phyloP scores from a whole-genome alignment of 345 rosid genomes.

The Hibiscus tridactylites region DNA sequence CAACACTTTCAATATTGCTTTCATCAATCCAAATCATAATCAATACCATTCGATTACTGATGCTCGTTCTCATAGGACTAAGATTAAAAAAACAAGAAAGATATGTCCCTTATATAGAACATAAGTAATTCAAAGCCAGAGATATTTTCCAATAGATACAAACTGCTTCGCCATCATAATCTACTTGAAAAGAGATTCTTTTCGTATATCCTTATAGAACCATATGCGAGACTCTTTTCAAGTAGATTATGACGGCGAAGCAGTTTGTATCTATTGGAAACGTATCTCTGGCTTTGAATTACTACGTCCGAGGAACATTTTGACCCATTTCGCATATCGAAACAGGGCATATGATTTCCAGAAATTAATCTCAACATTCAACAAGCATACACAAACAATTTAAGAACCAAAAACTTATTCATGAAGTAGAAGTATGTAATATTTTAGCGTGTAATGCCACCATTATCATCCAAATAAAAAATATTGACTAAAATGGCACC shows the following conservation, averaged over 20 bases:
- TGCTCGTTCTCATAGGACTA: not conserved
- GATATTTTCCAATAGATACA: not conserved
- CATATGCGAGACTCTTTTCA: not conserved
- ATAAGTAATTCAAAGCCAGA: not conserved
- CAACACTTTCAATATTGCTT: not conserved
- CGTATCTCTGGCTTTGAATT: not conserved
- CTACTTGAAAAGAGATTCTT: not conserved
- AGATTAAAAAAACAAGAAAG: not conserved
- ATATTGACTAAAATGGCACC: not conserved
- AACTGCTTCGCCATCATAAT: not conserved
- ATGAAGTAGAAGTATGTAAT: too few relatives aligned
- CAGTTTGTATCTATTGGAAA: not conserved
- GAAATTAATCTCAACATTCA: too few relatives aligned
- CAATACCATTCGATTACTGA: not conserved
- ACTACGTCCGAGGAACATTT: too few relatives aligned
- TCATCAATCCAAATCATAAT: not conserved
- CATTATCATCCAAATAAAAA: too few relatives aligned
- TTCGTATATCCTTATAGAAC: not conserved
- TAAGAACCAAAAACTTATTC: too few relatives aligned
- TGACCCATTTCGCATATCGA: too few relatives aligned
- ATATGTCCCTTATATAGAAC: not conserved
- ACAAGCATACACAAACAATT: too few relatives aligned
- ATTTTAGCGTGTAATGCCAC: too few relatives aligned
- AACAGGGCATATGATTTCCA: too few relatives aligned
- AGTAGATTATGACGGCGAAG: not conserved